Evolutionary conservation across 306 rosid species (phyloP).

Genomic region (Canavalia gladiata): DNA sequence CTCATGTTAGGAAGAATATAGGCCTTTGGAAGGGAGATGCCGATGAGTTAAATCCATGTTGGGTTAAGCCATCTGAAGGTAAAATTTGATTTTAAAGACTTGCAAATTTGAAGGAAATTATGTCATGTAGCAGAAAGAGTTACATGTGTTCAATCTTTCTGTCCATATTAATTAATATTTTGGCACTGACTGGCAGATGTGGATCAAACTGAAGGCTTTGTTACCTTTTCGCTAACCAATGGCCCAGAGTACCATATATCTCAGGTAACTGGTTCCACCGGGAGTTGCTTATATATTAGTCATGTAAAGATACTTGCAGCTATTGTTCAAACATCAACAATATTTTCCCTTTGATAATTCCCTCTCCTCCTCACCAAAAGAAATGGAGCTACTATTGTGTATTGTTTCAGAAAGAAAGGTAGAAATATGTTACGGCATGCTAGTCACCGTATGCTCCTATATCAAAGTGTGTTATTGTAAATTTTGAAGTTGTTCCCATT

Average conservation of each 20-base stretch:
- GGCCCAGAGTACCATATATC: slow-evolving; percentile 96
- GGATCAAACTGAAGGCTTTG: slow-evolving; percentile 81
- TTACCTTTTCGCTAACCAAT: slow-evolving; percentile 86
- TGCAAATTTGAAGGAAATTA: slow-evolving; percentile 27
- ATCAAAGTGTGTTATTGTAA: neutral
- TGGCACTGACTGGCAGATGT: slow-evolving; percentile 64
- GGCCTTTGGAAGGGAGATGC: slow-evolving; percentile 74
- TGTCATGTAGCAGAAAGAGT: neutral
- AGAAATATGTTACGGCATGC: neutral
- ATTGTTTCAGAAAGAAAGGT: slow-evolving; percentile 6
- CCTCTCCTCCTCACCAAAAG: neutral
- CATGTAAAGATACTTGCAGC: neutral
- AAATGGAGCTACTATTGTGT: slow-evolving; percentile 1
- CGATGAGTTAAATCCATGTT: slow-evolving; percentile 82
- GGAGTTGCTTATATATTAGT: slow-evolving; percentile 15
- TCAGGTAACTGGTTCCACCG: slow-evolving; percentile 69
- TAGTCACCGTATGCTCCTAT: slow-evolving; percentile 10
- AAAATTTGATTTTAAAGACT: slow-evolving; percentile 36
- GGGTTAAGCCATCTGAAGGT: slow-evolving; percentile 82
- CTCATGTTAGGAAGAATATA: slow-evolving; percentile 59
- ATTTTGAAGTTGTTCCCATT: neutral
- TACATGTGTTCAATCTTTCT: neutral
- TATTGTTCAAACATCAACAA: slow-evolving; percentile 17
- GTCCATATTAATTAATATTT: slow-evolving; percentile 26
- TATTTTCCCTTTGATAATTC: slow-evolving; percentile 10